Evolutionary conservation across 345 rosid species (phyloP), one percentile per base, ranked within the genome.

Genomic region (Lepidium aucheri): DNA sequence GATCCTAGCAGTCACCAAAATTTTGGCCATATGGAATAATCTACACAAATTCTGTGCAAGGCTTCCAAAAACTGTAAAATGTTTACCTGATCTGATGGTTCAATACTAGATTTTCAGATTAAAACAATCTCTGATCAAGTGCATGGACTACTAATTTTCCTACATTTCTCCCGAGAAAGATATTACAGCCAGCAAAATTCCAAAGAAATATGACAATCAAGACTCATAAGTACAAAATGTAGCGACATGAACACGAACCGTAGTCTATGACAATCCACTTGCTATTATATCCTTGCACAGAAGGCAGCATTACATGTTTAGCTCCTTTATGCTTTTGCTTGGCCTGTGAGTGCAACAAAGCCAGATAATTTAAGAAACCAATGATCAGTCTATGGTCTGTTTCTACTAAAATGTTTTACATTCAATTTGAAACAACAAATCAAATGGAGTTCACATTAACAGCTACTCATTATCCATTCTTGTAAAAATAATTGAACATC

Each of bases 251-350:
- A 52, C 62, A 69, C 86, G 41, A 45, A 94, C 97, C 97, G 2
- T 87, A 90, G 74, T 88, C 96, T 2, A 90, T 54, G 3, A 94
- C 86, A 36, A 94, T 76, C 97, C 99, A 94, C 64, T 90, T 90
- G 51, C 89, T 96, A 17, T 80, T 80, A 56, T 84, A 83, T 5
- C 96, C 95, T 75, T 90, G 81, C 34, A 90, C 86, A 17, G 81
- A 78, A 11, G 95, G 97, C 22, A 90, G 75, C 52, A 72, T 69
- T 51, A 86, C 42, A 34, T 86, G 78, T 60, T 58, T 73, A 9
- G 84, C 86, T 70, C 97, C 95, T 57, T 75, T 81, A 69, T 94
- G 95, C 79, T 84, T 90, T 65, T 86, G 84, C 84, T 94, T 94
- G 18, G 85, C 92, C 99, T 90, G 78, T 53, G 50, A 65, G n/a